Evolutionary conservation across 2,329 filamentous ascomycete species (phyloP), one percentile per base, ranked within the genome.

Genomic region (Cordyceps tenuipes): DNA sequence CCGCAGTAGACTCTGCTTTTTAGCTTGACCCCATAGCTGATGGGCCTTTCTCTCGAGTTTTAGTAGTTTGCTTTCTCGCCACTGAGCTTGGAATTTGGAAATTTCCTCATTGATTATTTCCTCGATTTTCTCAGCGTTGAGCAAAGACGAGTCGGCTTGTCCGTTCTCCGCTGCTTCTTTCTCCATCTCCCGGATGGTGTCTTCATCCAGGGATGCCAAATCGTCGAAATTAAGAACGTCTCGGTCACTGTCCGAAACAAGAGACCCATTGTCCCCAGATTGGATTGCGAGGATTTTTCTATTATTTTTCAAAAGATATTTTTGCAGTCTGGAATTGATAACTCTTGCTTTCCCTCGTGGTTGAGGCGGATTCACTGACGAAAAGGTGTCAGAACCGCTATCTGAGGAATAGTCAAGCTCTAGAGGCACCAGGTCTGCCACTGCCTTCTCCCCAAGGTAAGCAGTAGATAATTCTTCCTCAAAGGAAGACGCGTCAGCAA

Each of bases 121-220:
- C 3, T 79, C 71, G 23, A 88, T 75, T 46, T n/a, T 47, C 63
- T 64, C 34, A 6, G 34, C 34, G n/a, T 34, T 46, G 50, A 49
- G 57, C 10, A 34, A 17, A 39, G 29, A 48, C 8, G 53, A 36
- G 12, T n/a, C 17, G 12, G 29, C 21, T n/a, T 52, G 26, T 3
- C 19, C 57, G 10, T 63, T 69, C 49, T 76, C 73, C 57, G 75
- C 72, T 46, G 74, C 71, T 62, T 87, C 84, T 34, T 80, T 73
- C 50, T 86, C 78, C 10, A 89, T 86, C 66, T 89, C 86, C 48
- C 72, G 73, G 75, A 79, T 81, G 0, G 82, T 86, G 41, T 82
- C 78, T 12, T 80, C 75, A 65, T 89, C 85, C 3, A 67, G 59
- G 3, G 66, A 66, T 5, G 71, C 68, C 3, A 72, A 48, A 44